Evolutionary conservation across 768 basidiomycete genomes (phyloP).

Genomic region (Podaxis rugospora): DNA sequence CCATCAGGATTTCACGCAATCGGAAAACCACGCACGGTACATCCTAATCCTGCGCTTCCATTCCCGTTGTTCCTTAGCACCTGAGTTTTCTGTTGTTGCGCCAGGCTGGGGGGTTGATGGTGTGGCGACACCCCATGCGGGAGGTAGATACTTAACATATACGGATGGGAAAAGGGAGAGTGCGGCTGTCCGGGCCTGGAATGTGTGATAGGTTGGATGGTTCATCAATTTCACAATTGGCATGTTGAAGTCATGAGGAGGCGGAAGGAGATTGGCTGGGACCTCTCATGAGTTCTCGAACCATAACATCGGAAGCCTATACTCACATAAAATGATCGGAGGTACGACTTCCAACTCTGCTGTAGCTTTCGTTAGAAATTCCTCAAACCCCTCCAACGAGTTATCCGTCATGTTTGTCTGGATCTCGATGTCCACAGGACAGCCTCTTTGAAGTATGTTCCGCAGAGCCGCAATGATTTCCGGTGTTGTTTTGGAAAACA

Average conservation of each 20-base stretch:
- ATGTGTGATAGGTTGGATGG: slow-evolving; percentile 68
- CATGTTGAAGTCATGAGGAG: slow-evolving; percentile 64
- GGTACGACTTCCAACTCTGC: slow-evolving; percentile 38
- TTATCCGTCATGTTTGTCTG: slow-evolving; percentile 49
- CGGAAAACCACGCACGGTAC: slow-evolving; percentile 58
- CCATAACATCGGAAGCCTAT: not conserved
- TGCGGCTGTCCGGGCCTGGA: slow-evolving; percentile 66
- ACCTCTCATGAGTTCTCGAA: slow-evolving; percentile 3
- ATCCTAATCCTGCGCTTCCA: slow-evolving; percentile 77
- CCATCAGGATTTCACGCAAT: not conserved
- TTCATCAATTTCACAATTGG: slow-evolving; percentile 80
- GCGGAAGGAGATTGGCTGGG: slow-evolving; percentile 75
- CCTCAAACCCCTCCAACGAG: slow-evolving; percentile 63
- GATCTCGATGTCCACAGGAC: slow-evolving; percentile 70
- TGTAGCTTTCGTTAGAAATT: slow-evolving; percentile 62
- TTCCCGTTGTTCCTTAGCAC: slow-evolving; percentile 53
- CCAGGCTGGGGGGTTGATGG: slow-evolving; percentile 40
- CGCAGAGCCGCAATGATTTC: slow-evolving; percentile 50
- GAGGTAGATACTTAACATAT: slow-evolving; percentile 73
- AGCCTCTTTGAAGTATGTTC: slow-evolving; percentile 62
- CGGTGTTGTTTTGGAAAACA: slow-evolving; percentile 46
- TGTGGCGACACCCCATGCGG: slow-evolving; percentile 63
- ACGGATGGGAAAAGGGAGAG: slow-evolving; percentile 73
- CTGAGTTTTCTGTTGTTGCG: slow-evolving; percentile 31
- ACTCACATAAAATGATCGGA: slow-evolving; percentile 67